Conservation (phyloP, 805 yeast genomes). For the Brettanomyces sp. region DNA sequence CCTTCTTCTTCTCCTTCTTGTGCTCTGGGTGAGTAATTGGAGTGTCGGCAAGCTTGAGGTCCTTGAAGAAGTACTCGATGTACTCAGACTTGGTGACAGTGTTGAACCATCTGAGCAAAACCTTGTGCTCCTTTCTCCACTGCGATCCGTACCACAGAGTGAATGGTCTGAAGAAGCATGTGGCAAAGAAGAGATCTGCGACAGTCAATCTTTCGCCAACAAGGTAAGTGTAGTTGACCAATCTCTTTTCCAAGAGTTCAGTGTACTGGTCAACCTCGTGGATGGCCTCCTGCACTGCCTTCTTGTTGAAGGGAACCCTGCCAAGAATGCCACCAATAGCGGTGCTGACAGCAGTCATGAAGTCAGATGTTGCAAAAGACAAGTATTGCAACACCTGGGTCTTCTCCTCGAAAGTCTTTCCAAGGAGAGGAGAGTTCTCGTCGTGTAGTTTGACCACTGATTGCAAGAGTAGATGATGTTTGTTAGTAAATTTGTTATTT, state of each 20-base stretch:
- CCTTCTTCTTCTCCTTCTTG: conserved; percentile 59
- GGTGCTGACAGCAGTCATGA: conserved; percentile 35
- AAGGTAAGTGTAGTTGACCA: conserved; percentile 33
- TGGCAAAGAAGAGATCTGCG: conserved; percentile 37
- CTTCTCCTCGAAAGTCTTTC: conserved; percentile 54
- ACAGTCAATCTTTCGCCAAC: conserved; percentile 38
- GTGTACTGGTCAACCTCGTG: conserved; percentile 31
- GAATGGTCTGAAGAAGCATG: conserved; percentile 38
- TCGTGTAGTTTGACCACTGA: conserved; percentile 40
- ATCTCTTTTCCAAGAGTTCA: conserved; percentile 46
- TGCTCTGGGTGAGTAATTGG: conserved; percentile 63
- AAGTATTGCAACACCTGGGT: conserved; percentile 68
- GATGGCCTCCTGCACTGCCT: conserved; percentile 26
- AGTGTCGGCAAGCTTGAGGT: conserved; percentile 51
- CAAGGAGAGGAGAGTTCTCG: conserved; percentile 35
- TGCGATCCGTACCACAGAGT: conserved; percentile 36
- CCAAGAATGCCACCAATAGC: conserved; percentile 60
- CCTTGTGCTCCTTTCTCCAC: conserved; percentile 43
- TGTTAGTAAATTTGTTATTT: conserved; percentile 11
- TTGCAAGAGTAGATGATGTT: background rate
- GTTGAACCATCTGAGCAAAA: conserved; percentile 43
- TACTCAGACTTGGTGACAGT: conserved; percentile 35
- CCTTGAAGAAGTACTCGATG: conserved; percentile 41
- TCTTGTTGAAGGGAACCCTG: conserved; percentile 68
- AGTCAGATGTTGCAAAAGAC: conserved; percentile 66